Percentiles rank a stretch among this genome's conserved stretches.
Evolutionary conservation across 768 basidiomycete genomes (phyloP).

Genomic region (Albatrellus ellisii): DNA sequence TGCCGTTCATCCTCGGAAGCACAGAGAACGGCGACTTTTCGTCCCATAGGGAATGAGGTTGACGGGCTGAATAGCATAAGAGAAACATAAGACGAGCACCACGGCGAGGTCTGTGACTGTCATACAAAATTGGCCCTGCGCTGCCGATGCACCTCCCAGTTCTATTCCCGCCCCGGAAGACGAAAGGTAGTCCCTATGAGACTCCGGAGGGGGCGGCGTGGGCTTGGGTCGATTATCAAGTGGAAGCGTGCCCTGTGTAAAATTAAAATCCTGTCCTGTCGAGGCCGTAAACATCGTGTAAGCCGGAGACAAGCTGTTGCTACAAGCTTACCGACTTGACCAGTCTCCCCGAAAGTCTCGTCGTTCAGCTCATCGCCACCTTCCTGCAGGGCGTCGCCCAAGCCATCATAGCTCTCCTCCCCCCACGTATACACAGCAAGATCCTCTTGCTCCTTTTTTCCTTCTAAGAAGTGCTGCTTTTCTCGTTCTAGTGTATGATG

Average conservation of each 20-base stretch:
- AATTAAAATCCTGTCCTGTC: conserved; percentile 87
- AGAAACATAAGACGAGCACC: conserved; percentile 18
- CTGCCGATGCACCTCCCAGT: conserved; percentile 6
- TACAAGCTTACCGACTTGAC: conserved; percentile 51
- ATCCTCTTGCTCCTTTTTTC: conserved; percentile 48
- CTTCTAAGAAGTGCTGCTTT: conserved; percentile 39
- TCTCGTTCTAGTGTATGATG: conserved; percentile 46
- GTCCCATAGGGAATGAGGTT: conserved; percentile 71
- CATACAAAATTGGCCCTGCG: conserved; percentile 18
- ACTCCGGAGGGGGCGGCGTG: conserved; percentile 1
- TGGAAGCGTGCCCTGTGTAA: conserved; percentile 35
- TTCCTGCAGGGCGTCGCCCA: conserved; percentile 80
- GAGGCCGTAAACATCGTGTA: too few relatives aligned
- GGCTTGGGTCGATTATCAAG: conserved; percentile 15
- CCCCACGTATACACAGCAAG: conserved; percentile 91
- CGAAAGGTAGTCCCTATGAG: not conserved
- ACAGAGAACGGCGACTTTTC: conserved; percentile 68
- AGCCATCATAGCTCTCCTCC: conserved; percentile 79
- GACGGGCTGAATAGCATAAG: conserved; percentile 29
- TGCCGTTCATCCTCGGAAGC: conserved; percentile 29
- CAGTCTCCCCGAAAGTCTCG: conserved; percentile 81
- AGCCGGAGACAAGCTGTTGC: too few relatives aligned
- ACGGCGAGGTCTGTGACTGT: conserved; percentile 12
- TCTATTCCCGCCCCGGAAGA: not conserved
- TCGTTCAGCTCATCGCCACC: conserved; percentile 90